Percentiles rank a stretch among this genome's conserved stretches.
Evolutionary conservation across 768 basidiomycete genomes (phyloP).

Genomic region (Lactifluus echinatus): DNA sequence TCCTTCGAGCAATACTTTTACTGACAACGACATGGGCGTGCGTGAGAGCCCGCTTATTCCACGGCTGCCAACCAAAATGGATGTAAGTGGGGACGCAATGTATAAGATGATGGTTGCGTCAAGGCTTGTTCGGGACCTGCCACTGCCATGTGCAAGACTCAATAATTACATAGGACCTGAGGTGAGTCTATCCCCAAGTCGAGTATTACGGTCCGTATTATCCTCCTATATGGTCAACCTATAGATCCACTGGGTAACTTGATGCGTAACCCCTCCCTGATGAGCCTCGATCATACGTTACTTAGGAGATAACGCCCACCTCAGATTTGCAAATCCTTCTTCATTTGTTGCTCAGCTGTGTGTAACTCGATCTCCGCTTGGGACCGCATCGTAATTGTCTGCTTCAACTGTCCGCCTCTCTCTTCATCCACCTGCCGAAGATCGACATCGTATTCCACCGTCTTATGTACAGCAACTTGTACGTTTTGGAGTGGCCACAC

Average conservation of each 20-base stretch:
- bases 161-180: constrained; percentile 2
- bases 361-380: constrained; percentile 8
- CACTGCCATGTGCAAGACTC: background rate
- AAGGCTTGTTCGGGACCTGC: background rate
- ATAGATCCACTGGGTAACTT: too few species aligned
- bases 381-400: constrained; percentile 3
- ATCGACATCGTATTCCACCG: constrained; percentile 13
- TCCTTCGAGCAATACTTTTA: background rate
- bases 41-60: background rate
- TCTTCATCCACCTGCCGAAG: constrained; percentile 10
- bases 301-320: background rate
- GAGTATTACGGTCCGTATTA: background rate
- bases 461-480: constrained; percentile 14
- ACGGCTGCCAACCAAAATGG: background rate
- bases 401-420: background rate
- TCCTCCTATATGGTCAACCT: background rate
- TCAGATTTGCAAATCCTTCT: constrained; percentile 16
- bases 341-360: constrained; percentile 12
- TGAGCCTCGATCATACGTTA: background rate
- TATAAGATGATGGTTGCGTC: background rate
- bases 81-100: background rate
- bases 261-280: background rate
- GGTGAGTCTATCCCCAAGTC: background rate
- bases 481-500: constrained; percentile 5
- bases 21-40: background rate